A percentile compares a stretch with the other conserved stretches of the same genome.
phyloP scores from a whole-genome alignment of 352 stramenopile genomes.

The Bremia lactucae region DNA sequence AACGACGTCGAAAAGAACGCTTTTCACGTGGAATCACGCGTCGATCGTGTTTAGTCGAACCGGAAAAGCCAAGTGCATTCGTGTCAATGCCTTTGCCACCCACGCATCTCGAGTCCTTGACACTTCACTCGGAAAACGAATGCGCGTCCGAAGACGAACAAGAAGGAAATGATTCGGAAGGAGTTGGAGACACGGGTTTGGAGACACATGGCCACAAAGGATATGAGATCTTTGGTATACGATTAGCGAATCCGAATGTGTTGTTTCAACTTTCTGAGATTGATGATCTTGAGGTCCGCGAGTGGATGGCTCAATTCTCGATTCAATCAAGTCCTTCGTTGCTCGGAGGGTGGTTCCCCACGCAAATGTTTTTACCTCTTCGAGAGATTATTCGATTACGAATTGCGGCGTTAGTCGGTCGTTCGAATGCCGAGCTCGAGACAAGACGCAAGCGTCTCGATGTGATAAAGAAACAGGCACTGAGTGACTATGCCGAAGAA shows the following conservation, averaged over 20 bases:
- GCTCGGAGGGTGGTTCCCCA: conserved; percentile 66
- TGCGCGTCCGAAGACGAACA: conserved; percentile 42
- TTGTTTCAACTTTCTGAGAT: conserved; percentile 69
- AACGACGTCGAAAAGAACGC: conserved; percentile 54
- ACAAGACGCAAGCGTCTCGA: conserved; percentile 56
- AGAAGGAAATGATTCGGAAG: conserved; percentile 23
- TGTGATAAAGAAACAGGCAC: conserved; percentile 58
- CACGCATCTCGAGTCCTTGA: conserved; percentile 10
- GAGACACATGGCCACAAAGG: conserved; percentile 17
- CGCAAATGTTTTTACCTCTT: conserved; percentile 68
- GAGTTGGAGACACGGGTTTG: conserved; percentile 5
- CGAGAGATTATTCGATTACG: conserved; percentile 68
- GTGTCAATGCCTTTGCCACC: conserved; percentile 1
- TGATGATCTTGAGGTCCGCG: conserved; percentile 47
- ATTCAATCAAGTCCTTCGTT: conserved; percentile 37
- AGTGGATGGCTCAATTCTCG: conserved; percentile 42
- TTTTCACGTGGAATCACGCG: conserved; percentile 54
- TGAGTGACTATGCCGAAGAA: conserved; percentile 48
- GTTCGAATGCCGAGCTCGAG: conserved; percentile 57
- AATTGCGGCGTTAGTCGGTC: conserved; percentile 59
- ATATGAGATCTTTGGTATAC: conserved; percentile 65
- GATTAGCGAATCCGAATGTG: conserved; percentile 58
- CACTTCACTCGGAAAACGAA: conserved; percentile 21
- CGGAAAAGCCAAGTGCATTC: conserved; percentile 2
- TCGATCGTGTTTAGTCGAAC: conserved; percentile 47